Conservation (phyloP, 805 yeast genomes). For the Lachancea waltii region DNA sequence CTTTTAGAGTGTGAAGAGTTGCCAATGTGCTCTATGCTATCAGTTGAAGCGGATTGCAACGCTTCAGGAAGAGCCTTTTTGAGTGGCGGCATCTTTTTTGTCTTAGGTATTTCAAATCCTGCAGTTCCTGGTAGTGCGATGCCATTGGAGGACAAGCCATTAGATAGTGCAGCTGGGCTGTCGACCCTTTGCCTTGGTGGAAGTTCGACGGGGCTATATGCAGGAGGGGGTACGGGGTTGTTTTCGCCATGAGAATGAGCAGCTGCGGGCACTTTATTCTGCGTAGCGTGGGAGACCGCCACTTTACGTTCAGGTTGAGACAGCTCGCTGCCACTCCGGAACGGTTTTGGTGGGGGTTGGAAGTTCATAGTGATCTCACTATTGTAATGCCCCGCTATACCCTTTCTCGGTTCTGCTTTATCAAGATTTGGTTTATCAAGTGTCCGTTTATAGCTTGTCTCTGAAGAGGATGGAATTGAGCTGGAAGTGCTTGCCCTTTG, state of each 20-base stretch:
- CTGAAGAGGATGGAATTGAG: neutral
- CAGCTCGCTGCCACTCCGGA: slow-evolving; percentile 8
- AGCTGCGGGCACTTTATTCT: too few species aligned
- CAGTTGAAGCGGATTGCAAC: neutral
- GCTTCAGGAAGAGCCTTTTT: slow-evolving; percentile 3
- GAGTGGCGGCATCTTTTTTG: slow-evolving; percentile 1
- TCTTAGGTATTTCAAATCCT: neutral
- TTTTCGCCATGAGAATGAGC: too few species aligned
- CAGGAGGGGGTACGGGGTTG: slow-evolving; percentile 1
- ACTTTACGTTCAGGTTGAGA: neutral
- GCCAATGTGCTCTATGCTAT: neutral
- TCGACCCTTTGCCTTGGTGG: slow-evolving; percentile 1
- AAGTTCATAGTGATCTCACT: slow-evolving; percentile 32
- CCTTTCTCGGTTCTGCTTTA: slow-evolving; percentile 24
- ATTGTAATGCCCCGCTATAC: slow-evolving; percentile 33
- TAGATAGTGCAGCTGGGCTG: too few species aligned
- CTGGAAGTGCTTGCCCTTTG: slow-evolving; percentile 1
- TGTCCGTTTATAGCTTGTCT: neutral
- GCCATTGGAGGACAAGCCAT: too few species aligned
- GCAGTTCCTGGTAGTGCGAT: too few species aligned
- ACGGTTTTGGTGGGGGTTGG: slow-evolving; percentile 38
- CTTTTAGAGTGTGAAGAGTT: neutral
- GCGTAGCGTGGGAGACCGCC: too few species aligned
- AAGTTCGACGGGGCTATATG: neutral
- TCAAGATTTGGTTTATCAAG: neutral